These are phyloP conservation scores for Acanthamoeba quina DNA, from an alignment of 208 protist genomes.

Conservation along the genomic window DNA sequence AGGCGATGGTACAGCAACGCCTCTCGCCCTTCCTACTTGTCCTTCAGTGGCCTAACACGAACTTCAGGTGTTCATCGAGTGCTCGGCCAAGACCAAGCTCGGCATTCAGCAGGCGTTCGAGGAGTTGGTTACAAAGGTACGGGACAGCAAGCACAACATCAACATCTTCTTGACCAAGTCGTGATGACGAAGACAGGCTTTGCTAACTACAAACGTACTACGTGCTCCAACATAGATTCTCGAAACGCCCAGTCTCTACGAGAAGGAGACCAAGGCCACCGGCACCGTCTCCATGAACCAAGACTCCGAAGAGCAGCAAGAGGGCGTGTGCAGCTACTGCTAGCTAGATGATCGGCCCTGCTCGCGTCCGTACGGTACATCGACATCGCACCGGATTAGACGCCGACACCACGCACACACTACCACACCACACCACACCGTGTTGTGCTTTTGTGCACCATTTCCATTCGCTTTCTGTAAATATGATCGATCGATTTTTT, in stretches of 20 bases:
- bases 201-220: no score
- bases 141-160: no score
- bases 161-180: no score
- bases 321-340: conserved; percentile 51
- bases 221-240: conserved; percentile 7
- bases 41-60: no score
- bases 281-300: conserved; percentile 16
- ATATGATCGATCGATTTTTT: no score
- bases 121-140: conserved; percentile 56
- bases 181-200: no score
- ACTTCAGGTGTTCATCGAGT: conserved; percentile 51
- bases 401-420: no score
- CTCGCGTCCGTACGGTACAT: not conserved
- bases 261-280: not conserved
- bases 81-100: conserved; percentile 69
- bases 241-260: conserved; percentile 49
- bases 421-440: no score
- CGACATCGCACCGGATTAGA: no score
- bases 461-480: no score
- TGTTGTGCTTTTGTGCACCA: no score
- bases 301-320: not conserved
- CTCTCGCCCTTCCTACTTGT: not conserved
- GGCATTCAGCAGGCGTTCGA: conserved; percentile 67
- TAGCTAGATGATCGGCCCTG: not conserved
- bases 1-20: conserved; percentile 7